Evolutionary conservation across 495 filamentous ascomycete genomes (phyloP).

Genomic region (Aspergillus baeticus): DNA sequence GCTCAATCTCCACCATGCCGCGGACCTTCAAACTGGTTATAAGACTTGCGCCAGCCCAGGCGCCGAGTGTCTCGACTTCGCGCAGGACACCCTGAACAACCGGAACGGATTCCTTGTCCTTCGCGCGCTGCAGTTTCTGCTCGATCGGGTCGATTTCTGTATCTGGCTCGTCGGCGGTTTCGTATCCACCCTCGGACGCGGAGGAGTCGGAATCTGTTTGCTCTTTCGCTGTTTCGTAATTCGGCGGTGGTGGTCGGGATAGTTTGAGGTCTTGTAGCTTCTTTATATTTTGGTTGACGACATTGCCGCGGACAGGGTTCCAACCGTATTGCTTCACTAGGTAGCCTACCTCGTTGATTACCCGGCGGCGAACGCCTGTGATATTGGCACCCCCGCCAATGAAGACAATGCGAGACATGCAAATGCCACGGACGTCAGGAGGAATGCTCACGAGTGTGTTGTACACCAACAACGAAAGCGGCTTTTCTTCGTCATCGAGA

Average conservation of each 20-base stretch:
- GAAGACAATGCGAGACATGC: slow-evolving; percentile 89
- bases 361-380: slow-evolving; percentile 74
- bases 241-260: slow-evolving; percentile 22
- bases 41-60: slow-evolving; percentile 88
- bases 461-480: slow-evolving; percentile 73
- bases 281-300: slow-evolving; percentile 51
- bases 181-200: slow-evolving; percentile 27
- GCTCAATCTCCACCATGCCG: slow-evolving; percentile 78
- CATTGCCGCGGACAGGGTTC: slow-evolving; percentile 68
- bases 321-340: slow-evolving; percentile 69
- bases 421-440: slow-evolving; percentile 75
- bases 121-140: slow-evolving; percentile 53
- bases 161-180: slow-evolving; percentile 48
- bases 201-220: slow-evolving; percentile 15
- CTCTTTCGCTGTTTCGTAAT: not conserved
- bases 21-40: slow-evolving; percentile 74
- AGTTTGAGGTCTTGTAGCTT: slow-evolving; percentile 49
- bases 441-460: slow-evolving; percentile 71
- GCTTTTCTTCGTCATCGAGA: slow-evolving; percentile 82
- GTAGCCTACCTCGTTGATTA: slow-evolving; percentile 68
- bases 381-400: slow-evolving; percentile 80
- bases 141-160: slow-evolving; percentile 64
- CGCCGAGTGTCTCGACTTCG: slow-evolving; percentile 77
- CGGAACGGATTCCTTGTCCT: slow-evolving; percentile 44
- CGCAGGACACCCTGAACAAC: slow-evolving; percentile 60